Base-by-base conservation (phyloP, 2,329 filamentous ascomycete species). In the Colletotrichum noveboracense region DNA sequence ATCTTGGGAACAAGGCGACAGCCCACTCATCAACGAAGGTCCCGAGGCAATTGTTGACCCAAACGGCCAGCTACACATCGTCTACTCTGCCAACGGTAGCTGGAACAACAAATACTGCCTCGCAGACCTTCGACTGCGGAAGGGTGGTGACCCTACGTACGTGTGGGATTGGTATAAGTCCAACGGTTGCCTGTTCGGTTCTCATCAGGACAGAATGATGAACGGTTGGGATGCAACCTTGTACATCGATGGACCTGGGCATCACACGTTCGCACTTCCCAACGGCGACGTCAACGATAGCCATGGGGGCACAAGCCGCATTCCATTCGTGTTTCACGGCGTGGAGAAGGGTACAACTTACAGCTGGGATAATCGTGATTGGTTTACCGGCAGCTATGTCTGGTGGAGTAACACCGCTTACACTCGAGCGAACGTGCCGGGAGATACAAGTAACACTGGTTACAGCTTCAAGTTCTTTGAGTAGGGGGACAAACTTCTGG, bases 131-230 rank as follows among this genome's bases (percentile, higher is more conserved):
- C 79, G 79, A 0, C 77, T 80, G 2, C 75, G 75, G 18, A 79
- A 78, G 66, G 78, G 78, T 16, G 79, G 79, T 14, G 74, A 80
- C 69, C 79, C 79, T 12, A 79, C 79, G 0, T 77, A 80, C 62
- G 78, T 79, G 2, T 80, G 79, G 79, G 79, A 80, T 64, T 80
- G 79, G 79, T 79, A 80, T 64, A 80, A 80, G 78, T 80, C 79
- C 5, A 80, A 80, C 38, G 79, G 79, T 34, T 80, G 79, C 55
- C 76, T 80, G 1, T 79, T 80, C 60, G 79, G 79, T 18, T 80
- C 79, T 4, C 58, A 78, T 32, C 78, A 79, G 68, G 71, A 72
- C 36, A 66, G 70, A 28, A 80, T 80, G 79, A 80, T 80, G 79
- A 7, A 30, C 5, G 79, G 79, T 3, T 80, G 79, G 79, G 78